A percentile compares a stretch with the other conserved stretches of the same genome.
Evolutionary conservation across 78 protist genomes (phyloP).

Genomic region (Capsaspora owczarzaki): DNA sequence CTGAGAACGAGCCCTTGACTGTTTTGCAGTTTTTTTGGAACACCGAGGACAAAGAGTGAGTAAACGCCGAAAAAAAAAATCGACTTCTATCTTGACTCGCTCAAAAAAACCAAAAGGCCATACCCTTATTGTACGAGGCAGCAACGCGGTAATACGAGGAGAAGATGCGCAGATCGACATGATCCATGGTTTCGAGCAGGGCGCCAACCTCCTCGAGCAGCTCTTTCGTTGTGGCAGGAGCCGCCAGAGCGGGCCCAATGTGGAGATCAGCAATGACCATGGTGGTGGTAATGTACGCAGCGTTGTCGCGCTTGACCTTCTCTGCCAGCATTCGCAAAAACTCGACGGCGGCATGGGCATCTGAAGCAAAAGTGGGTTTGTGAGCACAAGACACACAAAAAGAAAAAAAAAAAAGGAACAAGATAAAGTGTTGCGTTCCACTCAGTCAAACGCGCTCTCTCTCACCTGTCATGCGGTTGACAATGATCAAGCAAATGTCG

Average conservation of each 20-base stretch:
- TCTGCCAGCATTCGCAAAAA: background rate
- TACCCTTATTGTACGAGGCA: constrained; percentile 1
- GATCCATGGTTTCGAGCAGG: background rate
- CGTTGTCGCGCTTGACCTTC: background rate
- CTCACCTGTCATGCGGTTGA: background rate
- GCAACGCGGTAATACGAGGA: background rate
- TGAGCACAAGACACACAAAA: background rate
- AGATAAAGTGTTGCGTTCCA: background rate
- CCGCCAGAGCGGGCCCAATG: background rate
- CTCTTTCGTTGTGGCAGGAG: background rate
- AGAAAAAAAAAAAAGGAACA: background rate
- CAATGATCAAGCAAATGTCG: background rate
- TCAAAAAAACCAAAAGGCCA: background rate
- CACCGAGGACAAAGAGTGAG: background rate
- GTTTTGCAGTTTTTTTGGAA: background rate
- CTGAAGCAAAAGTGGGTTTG: too few species aligned
- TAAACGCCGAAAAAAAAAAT: background rate
- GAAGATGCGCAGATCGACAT: background rate
- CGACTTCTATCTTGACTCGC: background rate
- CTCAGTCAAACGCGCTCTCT: background rate
- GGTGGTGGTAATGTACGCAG: background rate
- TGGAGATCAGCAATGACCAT: background rate
- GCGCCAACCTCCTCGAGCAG: background rate
- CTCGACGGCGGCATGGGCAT: background rate
- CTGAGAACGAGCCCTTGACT: background rate